Conservation (phyloP, 2,329 filamentous ascomycete species). For the Aspergillus sp. region DNA sequence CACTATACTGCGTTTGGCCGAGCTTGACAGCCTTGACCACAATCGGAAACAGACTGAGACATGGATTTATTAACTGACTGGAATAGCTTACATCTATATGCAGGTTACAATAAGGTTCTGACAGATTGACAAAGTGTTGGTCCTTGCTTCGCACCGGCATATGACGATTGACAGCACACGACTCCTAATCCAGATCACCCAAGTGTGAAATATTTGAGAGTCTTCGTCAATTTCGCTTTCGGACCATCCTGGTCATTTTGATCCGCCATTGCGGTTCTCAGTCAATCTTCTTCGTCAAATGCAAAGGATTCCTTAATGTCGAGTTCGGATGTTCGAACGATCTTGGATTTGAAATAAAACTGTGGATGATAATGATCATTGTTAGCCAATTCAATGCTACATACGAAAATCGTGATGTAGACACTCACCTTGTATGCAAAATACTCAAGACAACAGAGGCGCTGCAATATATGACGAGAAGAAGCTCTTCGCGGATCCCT, state of each 20-base stretch:
- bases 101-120: too few relatives aligned
- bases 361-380: background rate
- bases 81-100: too few relatives aligned
- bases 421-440: constrained; percentile 17
- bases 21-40: too few relatives aligned
- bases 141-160: too few relatives aligned
- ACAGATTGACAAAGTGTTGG: too few relatives aligned
- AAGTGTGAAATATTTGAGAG: background rate
- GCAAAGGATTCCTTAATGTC: constrained; percentile 16
- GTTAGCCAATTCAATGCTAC: background rate
- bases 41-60: too few relatives aligned
- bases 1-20: too few relatives aligned
- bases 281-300: constrained; percentile 19
- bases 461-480: constrained; percentile 27
- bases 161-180: too few relatives aligned
- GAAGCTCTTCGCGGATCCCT: constrained; percentile 24
- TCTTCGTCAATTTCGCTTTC: background rate
- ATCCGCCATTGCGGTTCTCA: background rate
- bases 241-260: background rate
- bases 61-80: too few relatives aligned
- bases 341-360: constrained; percentile 17
- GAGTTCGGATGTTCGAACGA: constrained; percentile 16
- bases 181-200: background rate
- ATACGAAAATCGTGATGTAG: background rate
- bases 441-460: constrained; percentile 27